These are phyloP conservation scores for Rhynchosporium graminicola DNA, from an alignment of 2,329 filamentous ascomycete genomes.

Conservation along the genomic window DNA sequence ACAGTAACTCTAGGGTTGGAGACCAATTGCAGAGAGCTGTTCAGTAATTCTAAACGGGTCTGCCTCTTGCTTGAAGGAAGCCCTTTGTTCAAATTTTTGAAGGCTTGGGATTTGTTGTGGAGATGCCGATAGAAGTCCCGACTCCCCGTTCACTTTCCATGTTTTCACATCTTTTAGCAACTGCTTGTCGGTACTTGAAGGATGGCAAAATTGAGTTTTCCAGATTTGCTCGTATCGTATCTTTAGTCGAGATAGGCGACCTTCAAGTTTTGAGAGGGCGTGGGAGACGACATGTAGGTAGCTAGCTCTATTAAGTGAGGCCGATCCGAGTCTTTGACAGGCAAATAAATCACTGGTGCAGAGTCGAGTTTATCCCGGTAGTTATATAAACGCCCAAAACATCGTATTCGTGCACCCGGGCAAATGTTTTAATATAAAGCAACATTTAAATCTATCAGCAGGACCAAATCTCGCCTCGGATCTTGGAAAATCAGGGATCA, in stretches of 20 bases:
- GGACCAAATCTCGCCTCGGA: neutral
- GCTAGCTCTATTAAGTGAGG: too few relatives aligned
- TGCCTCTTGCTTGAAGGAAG: neutral
- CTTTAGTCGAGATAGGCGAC: neutral
- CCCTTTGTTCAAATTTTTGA: neutral
- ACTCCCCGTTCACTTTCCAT: neutral
- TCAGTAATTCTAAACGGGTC: constrained; percentile 1
- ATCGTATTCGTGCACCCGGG: too few relatives aligned
- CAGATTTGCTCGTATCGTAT: neutral
- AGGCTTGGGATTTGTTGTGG: neutral
- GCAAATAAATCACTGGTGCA: too few relatives aligned
- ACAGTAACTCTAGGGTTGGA: constrained; percentile 34
- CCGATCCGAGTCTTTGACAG: neutral
- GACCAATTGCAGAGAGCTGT: constrained; percentile 31
- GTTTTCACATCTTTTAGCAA: neutral
- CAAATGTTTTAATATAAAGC: neutral
- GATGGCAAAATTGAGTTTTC: neutral
- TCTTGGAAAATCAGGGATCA: neutral
- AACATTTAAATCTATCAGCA: neutral
- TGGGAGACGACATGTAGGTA: neutral
- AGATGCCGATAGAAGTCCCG: neutral
- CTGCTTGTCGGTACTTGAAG: neutral
- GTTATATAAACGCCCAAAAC: too few relatives aligned
- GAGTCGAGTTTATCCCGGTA: too few relatives aligned
- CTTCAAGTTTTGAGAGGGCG: neutral